Percentiles rank a stretch among this genome's conserved stretches.
Conservation (phyloP, 371 early-diverging fungal genomes). For the Mortierella sp. region DNA sequence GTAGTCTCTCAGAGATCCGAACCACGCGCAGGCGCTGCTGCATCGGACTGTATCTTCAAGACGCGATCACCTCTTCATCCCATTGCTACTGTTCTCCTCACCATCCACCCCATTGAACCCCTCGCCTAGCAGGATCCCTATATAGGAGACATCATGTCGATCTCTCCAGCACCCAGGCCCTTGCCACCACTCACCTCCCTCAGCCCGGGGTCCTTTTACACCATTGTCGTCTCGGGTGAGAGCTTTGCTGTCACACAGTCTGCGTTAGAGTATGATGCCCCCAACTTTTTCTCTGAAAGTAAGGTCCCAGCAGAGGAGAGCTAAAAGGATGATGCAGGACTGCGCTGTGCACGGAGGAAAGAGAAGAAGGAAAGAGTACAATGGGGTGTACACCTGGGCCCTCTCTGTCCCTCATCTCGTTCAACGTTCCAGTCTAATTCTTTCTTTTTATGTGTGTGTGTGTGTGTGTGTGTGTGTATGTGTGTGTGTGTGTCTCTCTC, state of each 20-base stretch:
- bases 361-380: background rate
- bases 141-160: constrained; percentile 3
- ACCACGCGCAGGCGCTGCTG: no score
- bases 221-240: constrained; percentile 44
- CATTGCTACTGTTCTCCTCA: no score
- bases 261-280: constrained; percentile 46
- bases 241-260: constrained; percentile 32
- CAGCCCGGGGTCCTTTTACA: constrained; percentile 39
- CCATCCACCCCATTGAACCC: no score
- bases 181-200: constrained; percentile 36
- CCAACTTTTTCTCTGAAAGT: constrained; percentile 50
- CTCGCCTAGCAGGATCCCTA: background rate
- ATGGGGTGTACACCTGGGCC: background rate
- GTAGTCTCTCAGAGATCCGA: no score
- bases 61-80: no score
- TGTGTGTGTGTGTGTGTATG: no score
- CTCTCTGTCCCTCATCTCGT: background rate
- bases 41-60: no score
- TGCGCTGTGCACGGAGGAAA: background rate
- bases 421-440: background rate
- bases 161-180: constrained; percentile 36
- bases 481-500: no score
- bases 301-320: background rate
- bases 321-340: background rate
- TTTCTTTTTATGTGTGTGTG: background rate